A percentile compares a stretch with the other conserved stretches of the same genome.
These are phyloP conservation scores for Spiromastix sp. DNA, from an alignment of 2,329 filamentous ascomycete species.

Conservation along the genomic window DNA sequence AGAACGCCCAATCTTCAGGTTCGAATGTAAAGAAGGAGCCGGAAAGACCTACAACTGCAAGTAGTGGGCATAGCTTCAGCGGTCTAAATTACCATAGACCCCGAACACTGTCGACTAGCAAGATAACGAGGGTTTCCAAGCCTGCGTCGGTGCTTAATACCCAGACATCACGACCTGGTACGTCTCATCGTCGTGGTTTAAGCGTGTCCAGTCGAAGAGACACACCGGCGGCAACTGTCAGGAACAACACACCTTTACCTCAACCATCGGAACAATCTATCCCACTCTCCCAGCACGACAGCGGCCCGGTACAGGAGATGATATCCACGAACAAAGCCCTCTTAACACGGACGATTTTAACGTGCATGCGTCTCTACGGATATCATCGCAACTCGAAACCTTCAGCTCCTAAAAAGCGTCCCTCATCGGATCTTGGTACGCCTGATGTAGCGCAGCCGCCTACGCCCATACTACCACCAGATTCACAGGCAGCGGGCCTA, in stretches of 20 bases:
- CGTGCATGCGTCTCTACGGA: constrained; percentile 34
- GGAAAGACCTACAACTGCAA: constrained; percentile 17
- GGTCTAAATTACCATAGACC: background rate
- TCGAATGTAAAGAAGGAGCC: constrained; percentile 27
- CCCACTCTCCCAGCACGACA: background rate
- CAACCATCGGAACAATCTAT: background rate
- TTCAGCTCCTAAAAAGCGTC: too few relatives aligned
- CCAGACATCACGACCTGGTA: background rate
- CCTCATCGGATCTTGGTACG: constrained; percentile 4
- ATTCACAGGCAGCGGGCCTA: too few relatives aligned
- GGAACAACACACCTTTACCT: background rate
- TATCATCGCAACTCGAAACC: constrained; percentile 27
- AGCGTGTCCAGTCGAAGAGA: constrained; percentile 5
- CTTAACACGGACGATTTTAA: constrained; percentile 32
- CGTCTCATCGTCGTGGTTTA: background rate
- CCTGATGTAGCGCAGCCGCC: constrained; percentile 11
- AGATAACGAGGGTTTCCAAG: background rate
- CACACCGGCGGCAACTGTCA: background rate
- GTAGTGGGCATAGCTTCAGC: background rate
- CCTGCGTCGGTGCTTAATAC: background rate
- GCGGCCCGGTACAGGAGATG: constrained; percentile 4
- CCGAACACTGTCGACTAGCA: constrained; percentile 3
- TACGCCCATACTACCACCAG: constrained; percentile 6
- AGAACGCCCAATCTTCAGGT: too few relatives aligned
- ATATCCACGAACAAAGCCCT: constrained; percentile 30